Conservation (phyloP, 805 yeast species). For the Pichia exigua region DNA sequence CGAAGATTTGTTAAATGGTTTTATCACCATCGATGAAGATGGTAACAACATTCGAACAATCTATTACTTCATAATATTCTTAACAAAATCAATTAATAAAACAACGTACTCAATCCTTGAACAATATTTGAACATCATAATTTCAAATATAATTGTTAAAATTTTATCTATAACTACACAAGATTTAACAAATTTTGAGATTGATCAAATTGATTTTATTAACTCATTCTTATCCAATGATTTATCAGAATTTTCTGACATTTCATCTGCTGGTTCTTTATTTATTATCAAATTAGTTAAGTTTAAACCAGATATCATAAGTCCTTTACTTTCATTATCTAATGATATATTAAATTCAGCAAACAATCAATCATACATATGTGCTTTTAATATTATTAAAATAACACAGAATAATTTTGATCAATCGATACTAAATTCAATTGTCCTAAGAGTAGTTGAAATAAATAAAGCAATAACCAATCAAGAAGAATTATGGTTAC, state of each 20-base stretch:
- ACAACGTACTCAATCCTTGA: constrained; percentile 33
- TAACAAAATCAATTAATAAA: neutral
- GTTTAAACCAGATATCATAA: constrained; percentile 1
- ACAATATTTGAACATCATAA: constrained; percentile 55
- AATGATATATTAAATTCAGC: constrained; percentile 1
- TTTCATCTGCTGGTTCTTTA: constrained; percentile 5
- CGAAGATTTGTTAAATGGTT: neutral
- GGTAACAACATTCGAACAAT: neutral
- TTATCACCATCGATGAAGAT: neutral
- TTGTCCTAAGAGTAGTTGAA: neutral
- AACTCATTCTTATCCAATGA: constrained; percentile 27
- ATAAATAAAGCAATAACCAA: neutral
- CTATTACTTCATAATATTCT: constrained; percentile 2
- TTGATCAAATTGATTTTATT: constrained; percentile 84
- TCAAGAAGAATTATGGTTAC: constrained; percentile 8
- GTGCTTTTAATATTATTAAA: constrained; percentile 8
- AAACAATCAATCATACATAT: constrained; percentile 1
- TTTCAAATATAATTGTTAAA: constrained; percentile 71
- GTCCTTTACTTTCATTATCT: constrained; percentile 7
- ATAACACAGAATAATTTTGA: constrained; percentile 4
- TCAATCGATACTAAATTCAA: neutral
- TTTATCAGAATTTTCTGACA: constrained; percentile 1
- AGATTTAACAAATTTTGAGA: constrained; percentile 67
- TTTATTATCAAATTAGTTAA: constrained; percentile 7
- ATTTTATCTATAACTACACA: constrained; percentile 62